Evolutionary conservation across 805 yeast species (phyloP).

Genomic region (Saturnispora hagleri): DNA sequence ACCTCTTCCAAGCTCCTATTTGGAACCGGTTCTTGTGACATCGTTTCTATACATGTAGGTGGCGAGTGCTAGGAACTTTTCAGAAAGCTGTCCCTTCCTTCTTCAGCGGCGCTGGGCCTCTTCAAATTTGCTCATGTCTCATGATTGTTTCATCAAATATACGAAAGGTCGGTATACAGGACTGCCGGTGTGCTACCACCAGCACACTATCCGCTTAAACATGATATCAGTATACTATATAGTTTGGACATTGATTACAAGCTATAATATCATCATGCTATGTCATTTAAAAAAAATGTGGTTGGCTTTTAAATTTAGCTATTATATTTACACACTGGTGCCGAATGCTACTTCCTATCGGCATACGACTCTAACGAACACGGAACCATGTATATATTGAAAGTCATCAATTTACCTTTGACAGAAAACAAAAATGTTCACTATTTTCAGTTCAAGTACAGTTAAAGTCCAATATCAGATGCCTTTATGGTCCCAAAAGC

Average conservation of each 20-base stretch:
- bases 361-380: too few relatives aligned
- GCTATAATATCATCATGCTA: too few relatives aligned
- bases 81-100: background rate
- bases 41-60: background rate
- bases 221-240: too few relatives aligned
- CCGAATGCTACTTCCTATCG: too few relatives aligned
- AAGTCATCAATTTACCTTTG: background rate
- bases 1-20: background rate
- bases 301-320: too few relatives aligned
- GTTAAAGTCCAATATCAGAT: conserved; percentile 4
- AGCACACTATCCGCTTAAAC: too few relatives aligned
- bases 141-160: background rate
- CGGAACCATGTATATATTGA: too few relatives aligned
- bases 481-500: conserved; percentile 17
- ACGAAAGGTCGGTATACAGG: background rate
- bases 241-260: too few relatives aligned
- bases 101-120: background rate
- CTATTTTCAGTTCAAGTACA: background rate
- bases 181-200: too few relatives aligned
- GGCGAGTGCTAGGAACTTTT: background rate
- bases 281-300: background rate
- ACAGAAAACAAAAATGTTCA: background rate
- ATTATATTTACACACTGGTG: too few relatives aligned
- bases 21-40: background rate
- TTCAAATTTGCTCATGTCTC: background rate